These are phyloP conservation scores for Hemerocallis citrina DNA, from an alignment of 106 monocot genomes.

Conservation along the genomic window DNA sequence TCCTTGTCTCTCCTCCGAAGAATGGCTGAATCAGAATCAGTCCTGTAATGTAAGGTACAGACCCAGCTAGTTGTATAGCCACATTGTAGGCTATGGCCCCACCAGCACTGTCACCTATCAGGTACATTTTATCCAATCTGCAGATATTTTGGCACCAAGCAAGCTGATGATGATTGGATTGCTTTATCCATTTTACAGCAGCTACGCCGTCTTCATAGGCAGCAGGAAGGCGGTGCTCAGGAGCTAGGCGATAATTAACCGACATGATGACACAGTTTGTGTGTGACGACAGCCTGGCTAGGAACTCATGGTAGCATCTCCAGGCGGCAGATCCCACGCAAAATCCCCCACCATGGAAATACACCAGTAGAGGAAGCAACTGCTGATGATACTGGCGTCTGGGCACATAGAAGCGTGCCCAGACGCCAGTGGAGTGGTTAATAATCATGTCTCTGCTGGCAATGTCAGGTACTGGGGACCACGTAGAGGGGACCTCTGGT, in stretches of 20 bases:
- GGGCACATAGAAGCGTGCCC: constrained; percentile 55
- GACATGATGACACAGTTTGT: constrained; percentile 37
- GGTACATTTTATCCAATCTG: constrained; percentile 42
- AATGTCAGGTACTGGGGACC: constrained; percentile 21
- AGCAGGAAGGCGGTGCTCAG: constrained; percentile 78
- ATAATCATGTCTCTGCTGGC: constrained; percentile 28
- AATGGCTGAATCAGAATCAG: constrained; percentile 58
- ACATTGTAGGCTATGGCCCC: constrained; percentile 56
- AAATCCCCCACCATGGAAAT: constrained; percentile 91
- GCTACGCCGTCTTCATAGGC: constrained; percentile 57
- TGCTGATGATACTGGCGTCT: not conserved
- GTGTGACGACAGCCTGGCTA: constrained; percentile 18
- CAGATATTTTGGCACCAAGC: constrained; percentile 25
- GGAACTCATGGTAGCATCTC: constrained; percentile 64
- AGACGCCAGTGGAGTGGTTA: constrained; percentile 18
- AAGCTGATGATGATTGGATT: constrained; percentile 8
- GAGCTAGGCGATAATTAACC: constrained; percentile 73
- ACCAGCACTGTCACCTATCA: constrained; percentile 77
- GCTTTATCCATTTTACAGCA: constrained; percentile 43
- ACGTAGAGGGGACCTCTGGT: constrained; percentile 35
- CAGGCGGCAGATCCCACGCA: constrained; percentile 66
- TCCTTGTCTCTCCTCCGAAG: constrained; percentile 58
- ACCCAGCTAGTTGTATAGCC: constrained; percentile 2
- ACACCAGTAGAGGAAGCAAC: constrained; percentile 44
- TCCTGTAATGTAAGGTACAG: not conserved